phyloP scores from a whole-genome alignment of 2,329 filamentous ascomycete species.

The Hypomyces perniciosus region DNA sequence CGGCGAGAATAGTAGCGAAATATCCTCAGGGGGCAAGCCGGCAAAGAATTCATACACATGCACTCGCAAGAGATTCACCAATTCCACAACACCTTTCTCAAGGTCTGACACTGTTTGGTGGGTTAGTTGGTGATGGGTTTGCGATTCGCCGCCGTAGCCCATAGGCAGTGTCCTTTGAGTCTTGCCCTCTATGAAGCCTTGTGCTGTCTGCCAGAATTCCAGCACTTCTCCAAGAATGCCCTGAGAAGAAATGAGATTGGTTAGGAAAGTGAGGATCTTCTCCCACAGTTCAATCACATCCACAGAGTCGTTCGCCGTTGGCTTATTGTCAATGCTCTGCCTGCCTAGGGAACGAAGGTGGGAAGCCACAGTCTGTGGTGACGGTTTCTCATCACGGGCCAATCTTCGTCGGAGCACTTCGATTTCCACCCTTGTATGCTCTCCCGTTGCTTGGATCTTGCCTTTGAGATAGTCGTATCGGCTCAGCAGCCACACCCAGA shows the following conservation, averaged over 20 bases:
- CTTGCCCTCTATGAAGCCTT: constrained; percentile 82
- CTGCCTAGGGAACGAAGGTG: constrained; percentile 70
- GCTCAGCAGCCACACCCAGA: constrained; percentile 91
- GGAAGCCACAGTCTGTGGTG: constrained; percentile 60
- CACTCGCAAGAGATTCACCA: constrained; percentile 78
- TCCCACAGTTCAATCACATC: constrained; percentile 92
- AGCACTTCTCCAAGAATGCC: constrained; percentile 84
- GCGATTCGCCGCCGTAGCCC: constrained; percentile 76
- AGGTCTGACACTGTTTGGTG: constrained; percentile 64
- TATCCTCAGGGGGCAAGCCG: constrained; percentile 82
- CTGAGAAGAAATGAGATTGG: constrained; percentile 65
- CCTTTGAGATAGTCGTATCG: constrained; percentile 84
- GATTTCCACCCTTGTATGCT: constrained; percentile 85
- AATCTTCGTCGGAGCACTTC: constrained; percentile 82
- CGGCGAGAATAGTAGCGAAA: constrained; percentile 81
- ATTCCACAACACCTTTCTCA: constrained; percentile 69
- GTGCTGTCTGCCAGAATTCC: constrained; percentile 89
- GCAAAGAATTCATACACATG: constrained; percentile 77
- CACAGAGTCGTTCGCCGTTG: constrained; percentile 64
- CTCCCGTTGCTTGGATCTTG: constrained; percentile 72
- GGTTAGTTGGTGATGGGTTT: constrained; percentile 73
- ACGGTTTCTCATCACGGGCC: constrained; percentile 66
- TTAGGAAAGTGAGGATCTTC: constrained; percentile 70
- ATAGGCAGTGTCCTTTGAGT: constrained; percentile 73
- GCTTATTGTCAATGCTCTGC: constrained; percentile 56